Base-by-base conservation (phyloP, 495 filamentous ascomycete species). In the Darksidea phi region DNA sequence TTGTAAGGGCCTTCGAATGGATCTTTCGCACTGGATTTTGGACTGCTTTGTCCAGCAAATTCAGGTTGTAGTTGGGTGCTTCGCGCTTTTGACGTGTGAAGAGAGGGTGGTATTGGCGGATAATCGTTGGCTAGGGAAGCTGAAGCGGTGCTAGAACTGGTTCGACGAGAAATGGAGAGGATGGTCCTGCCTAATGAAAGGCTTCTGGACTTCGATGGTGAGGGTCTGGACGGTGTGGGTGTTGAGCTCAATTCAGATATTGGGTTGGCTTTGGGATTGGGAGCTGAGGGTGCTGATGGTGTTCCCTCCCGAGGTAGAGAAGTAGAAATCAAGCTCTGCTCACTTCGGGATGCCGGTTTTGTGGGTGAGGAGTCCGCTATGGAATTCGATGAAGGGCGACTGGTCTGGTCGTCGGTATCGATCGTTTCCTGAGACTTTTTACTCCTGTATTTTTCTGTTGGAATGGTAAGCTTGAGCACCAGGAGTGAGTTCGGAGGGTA, bases 391-490 rank as follows among this genome's bases (percentile, higher is more conserved):
- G 18, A 18, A 15, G 37, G 13, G 34, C 32, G 28, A 42, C 1
- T 5, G 23, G 20, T 43, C 18, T 41, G 15, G 5, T 20, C 26
- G 37, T 23, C 3, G 34, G 10, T n/a, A 10, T 43, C 28, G 37
- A 4, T 15, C 7, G 12, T 24, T 24, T 41, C 24, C 18, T 43
- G 32, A 41, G 32, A 55, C 37, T 34, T 26, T 23, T 55, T 32
- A 32, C 28, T 55, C 12, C 37, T 55, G 52, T 42, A 24, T 26
- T 42, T 55, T 43, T 24, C 52, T 55, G 18, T 43, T 17, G n/a
- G 17, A 24, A 54, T n/a, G n/a, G 37, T 55, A 11, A 55, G 37
- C 24, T 17, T 13, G 34, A 12, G 37, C 10, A 43, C 15, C 20
- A 12, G 37, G 10, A 32, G 18, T 7, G 12, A 43, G 11, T 2